Evolutionary conservation across 805 yeast genomes (phyloP).

Genomic region (Kockiozyma suomiensis): DNA sequence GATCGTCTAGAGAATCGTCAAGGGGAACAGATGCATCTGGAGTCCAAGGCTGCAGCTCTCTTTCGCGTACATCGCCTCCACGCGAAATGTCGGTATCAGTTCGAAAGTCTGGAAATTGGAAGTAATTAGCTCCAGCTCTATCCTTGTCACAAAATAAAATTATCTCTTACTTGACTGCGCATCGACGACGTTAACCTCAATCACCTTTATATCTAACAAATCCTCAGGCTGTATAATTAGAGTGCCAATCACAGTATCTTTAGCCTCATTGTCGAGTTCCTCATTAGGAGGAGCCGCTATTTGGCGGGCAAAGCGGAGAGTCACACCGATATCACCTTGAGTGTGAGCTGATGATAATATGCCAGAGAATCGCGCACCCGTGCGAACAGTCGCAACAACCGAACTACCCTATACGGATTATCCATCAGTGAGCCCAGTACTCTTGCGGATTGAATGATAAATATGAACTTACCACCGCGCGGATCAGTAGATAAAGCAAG

Average conservation of each 20-base stretch:
- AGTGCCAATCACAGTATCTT: constrained; percentile 47
- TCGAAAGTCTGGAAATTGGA: constrained; percentile 53
- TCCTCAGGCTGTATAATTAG: constrained; percentile 55
- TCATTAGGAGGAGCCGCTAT: constrained; percentile 45
- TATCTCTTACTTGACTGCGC: constrained; percentile 30
- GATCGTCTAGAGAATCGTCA: constrained; percentile 44
- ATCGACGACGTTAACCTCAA: constrained; percentile 45
- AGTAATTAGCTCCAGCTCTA: background rate
- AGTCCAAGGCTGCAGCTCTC: constrained; percentile 82
- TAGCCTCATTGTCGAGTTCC: constrained; percentile 43
- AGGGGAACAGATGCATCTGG: constrained; percentile 57
- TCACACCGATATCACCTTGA: constrained; percentile 56
- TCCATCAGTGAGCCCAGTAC: background rate
- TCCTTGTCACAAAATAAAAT: constrained; percentile 1
- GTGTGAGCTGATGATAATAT: constrained; percentile 53
- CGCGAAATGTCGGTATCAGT: constrained; percentile 82
- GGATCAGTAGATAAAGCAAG: constrained; percentile 55
- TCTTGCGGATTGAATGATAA: too few relatives aligned
- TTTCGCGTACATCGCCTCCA: constrained; percentile 51
- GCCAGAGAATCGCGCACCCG: constrained; percentile 66
- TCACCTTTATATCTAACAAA: constrained; percentile 53
- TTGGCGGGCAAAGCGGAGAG: constrained; percentile 55
- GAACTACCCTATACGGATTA: constrained; percentile 46
- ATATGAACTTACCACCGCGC: constrained; percentile 50
- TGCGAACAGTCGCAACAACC: constrained; percentile 59